Evolutionary conservation across 164 flowering plant genomes (phyloP).

Genomic region (Aristolochia fimbriata): DNA sequence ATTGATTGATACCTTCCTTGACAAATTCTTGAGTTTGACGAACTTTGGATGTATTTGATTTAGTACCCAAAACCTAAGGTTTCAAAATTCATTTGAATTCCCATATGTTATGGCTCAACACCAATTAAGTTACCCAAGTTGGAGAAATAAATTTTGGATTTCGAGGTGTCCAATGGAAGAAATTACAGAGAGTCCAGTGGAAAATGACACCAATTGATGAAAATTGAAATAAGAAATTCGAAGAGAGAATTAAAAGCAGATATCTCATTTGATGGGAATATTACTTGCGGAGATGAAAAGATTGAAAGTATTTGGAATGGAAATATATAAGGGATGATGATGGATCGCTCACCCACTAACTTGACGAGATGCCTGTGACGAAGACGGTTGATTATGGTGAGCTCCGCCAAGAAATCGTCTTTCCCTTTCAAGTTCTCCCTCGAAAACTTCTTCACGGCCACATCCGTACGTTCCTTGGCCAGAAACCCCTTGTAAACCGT

Average conservation of each 20-base stretch:
- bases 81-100: too few species aligned
- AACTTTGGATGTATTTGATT: neutral
- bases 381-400: slow-evolving; percentile 61
- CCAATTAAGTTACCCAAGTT: too few species aligned
- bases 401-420: slow-evolving; percentile 66
- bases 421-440: slow-evolving; percentile 50
- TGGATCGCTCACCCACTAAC: slow-evolving; percentile 34
- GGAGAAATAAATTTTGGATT: too few species aligned
- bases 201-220: too few species aligned
- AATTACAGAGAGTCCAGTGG: too few species aligned
- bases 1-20: neutral
- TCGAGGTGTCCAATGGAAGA: too few species aligned
- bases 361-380: slow-evolving; percentile 68
- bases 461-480: slow-evolving; percentile 20
- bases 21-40: neutral
- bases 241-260: neutral
- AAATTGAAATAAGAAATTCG: neutral
- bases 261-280: too few species aligned
- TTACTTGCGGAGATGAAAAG: neutral
- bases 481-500: slow-evolving; percentile 51
- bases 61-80: neutral
- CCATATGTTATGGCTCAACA: too few species aligned
- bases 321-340: neutral
- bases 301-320: neutral
- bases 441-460: slow-evolving; percentile 68